phyloP scores from a whole-genome alignment of 805 yeast species.

The Saccharomycopsis selenospora region DNA sequence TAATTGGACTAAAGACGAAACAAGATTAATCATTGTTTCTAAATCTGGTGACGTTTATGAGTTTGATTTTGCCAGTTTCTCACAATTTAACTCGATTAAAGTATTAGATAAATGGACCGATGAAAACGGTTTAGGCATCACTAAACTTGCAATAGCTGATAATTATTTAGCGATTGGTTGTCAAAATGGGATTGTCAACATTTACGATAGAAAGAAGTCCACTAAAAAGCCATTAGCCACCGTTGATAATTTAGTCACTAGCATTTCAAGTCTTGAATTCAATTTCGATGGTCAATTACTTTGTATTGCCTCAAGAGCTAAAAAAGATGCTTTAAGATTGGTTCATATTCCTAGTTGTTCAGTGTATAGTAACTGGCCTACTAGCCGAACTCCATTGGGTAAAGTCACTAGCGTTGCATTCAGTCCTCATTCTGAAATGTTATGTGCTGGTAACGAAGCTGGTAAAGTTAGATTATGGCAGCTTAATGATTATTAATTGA shows the following conservation, averaged over 20 bases:
- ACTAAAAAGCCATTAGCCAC: conserved; percentile 48
- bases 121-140: conserved; percentile 76
- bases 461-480: conserved; percentile 90
- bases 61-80: conserved; percentile 36
- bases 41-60: conserved; percentile 87
- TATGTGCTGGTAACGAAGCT: conserved; percentile 84
- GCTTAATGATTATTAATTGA: conserved; percentile 63
- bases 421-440: conserved; percentile 73
- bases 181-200: conserved; percentile 79
- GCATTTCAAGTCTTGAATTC: conserved; percentile 67
- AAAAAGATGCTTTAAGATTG: conserved; percentile 76
- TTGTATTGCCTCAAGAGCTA: conserved; percentile 76
- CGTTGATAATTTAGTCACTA: conserved; percentile 73
- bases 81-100: conserved; percentile 35
- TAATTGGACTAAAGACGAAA: conserved; percentile 48
- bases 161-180: conserved; percentile 88
- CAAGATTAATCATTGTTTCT: conserved; percentile 52
- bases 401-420: conserved; percentile 75
- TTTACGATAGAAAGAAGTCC: conserved; percentile 52
- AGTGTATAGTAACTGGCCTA: conserved; percentile 94
- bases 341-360: conserved; percentile 84
- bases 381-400: conserved; percentile 95
- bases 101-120: conserved; percentile 73
- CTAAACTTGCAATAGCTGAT: conserved; percentile 58
- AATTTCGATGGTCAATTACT: conserved; percentile 84